Evolutionary conservation across 306 rosid species (phyloP), one percentile per base, ranked within the genome.

Genomic region (Fragaria iinumae): DNA sequence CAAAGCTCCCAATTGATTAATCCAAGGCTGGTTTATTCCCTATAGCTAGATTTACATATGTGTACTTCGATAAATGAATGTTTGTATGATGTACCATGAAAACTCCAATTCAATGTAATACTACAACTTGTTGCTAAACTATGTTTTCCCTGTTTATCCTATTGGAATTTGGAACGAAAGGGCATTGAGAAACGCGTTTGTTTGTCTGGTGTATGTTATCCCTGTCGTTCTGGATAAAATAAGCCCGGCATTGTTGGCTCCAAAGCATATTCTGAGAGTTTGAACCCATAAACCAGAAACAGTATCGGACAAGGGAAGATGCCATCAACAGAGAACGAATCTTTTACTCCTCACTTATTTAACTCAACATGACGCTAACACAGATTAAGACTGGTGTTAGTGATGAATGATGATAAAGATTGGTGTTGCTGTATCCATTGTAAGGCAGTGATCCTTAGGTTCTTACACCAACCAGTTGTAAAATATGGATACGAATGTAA

Each of bases 1-100:
- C 88, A 1, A 79, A 92, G 78, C 81, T 87, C 64, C 49, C 89
- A 0, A 68, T 64, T 16, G 90, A 74, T 72, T 69, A 79, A 39
- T 84, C 88, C 29, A 76, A 73, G 77, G 87, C 88, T 23, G 82
- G 66, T 14, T 11, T 45, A 16, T n/a, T 62, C n/a, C 32, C 20
- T 11, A 2, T 44, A 32, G 34, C 45, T 29, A 57, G 69, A 44
- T 59, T 44, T 27, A 11, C 18, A 39, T 17, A 47, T 16, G 21
- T 16, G 21, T 23, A 23, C 55, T 9, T 29, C 5, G 52, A 56
- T 73, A 18, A 43, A 73, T 55, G 68, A 41, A 39, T 39, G 16
- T 49, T 49, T 39, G 8, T 16, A 70, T 48, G 18, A 47, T 52
- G 65, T 52, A 72, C 43, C 25, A 32, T 38, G 76, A 27, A 74